These are phyloP conservation scores for Calycina marina DNA, from an alignment of 2,329 filamentous ascomycete species.

Conservation along the genomic window DNA sequence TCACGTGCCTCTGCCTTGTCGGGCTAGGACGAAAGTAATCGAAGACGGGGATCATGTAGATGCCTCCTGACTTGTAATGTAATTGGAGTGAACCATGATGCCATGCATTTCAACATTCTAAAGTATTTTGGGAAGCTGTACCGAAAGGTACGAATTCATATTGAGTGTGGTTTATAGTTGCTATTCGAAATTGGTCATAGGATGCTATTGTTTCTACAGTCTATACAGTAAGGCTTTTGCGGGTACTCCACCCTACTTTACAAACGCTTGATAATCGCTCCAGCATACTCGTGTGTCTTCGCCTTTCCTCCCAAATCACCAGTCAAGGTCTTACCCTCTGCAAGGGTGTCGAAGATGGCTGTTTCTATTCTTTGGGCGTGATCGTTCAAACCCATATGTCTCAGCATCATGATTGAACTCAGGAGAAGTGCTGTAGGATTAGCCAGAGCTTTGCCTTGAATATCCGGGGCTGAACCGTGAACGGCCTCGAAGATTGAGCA, in stretches of 20 bases:
- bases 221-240: conserved; percentile 10
- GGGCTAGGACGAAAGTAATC: too few species aligned
- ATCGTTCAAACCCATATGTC: conserved; percentile 84
- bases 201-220: conserved; percentile 23
- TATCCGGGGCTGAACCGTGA: conserved; percentile 93
- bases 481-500: conserved; percentile 99
- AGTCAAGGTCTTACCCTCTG: conserved; percentile 91
- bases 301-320: conserved; percentile 93
- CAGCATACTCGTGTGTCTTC: conserved; percentile 89
- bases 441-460: conserved; percentile 86
- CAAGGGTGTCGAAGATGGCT: conserved; percentile 87
- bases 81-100: too few species aligned
- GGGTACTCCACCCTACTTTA: conserved; percentile 25
- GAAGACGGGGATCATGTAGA: too few species aligned
- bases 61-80: too few species aligned
- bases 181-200: too few species aligned
- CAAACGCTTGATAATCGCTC: conserved; percentile 59
- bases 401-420: conserved; percentile 98
- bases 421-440: conserved; percentile 95
- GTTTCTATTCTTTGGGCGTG: conserved; percentile 82
- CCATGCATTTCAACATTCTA: too few species aligned
- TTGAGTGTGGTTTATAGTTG: too few species aligned
- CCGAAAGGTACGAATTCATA: too few species aligned
- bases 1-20: too few species aligned
- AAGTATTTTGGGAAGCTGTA: too few species aligned